Evolutionary conservation across 331 rosid genomes (phyloP), one percentile per base, ranked within the genome.

Genomic region (Malus hybrid): DNA sequence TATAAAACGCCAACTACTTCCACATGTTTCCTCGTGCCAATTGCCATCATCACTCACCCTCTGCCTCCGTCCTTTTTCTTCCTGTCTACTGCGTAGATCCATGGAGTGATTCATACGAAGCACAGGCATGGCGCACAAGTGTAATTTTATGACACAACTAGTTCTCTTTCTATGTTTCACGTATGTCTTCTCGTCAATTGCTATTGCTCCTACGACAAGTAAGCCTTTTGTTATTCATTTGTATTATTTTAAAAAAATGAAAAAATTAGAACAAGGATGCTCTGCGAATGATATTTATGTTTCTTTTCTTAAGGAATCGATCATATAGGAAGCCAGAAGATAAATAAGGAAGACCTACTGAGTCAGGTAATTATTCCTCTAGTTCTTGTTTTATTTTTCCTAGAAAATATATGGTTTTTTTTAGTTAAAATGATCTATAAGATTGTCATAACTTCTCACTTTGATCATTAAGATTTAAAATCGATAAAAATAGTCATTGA

Each of bases 151-250:
- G 18, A 73, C 64, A 1, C 59, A 78, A 24, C 28, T 84, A 3
- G 4, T 87, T 1, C 28, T 84, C 56, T 64, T 82, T 32, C 24
- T 87, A 16, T 56, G 33, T 61, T 32, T 85, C 60, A 72, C 89
- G 1, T 54, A 48, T 77, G 5, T 83, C 65, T 10, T 75, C 34
- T 33, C 62, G 24, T 79, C 77, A 63, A 68, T 74, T 65, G 62
- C 83, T 66, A 6, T 48, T 12, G 27, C 76, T 65, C 82, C 88
- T 50, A 59, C 87, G 32, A 78, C 88, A 16, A 82, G 91, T 89
- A 82, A 84, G 87, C n/a, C 6, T 65, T 31, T 6, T 24, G 14
- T 62, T 14, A 13, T 62, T 27, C 29, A 62, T 28, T 28, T 14
- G 10, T 62, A 6, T 28, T 14, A 2, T 2, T 62, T 61, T 9